A percentile compares a stretch with the other conserved stretches of the same genome.
phyloP scores from a whole-genome alignment of 257 asterid species.

The Cruciata laevipes region DNA sequence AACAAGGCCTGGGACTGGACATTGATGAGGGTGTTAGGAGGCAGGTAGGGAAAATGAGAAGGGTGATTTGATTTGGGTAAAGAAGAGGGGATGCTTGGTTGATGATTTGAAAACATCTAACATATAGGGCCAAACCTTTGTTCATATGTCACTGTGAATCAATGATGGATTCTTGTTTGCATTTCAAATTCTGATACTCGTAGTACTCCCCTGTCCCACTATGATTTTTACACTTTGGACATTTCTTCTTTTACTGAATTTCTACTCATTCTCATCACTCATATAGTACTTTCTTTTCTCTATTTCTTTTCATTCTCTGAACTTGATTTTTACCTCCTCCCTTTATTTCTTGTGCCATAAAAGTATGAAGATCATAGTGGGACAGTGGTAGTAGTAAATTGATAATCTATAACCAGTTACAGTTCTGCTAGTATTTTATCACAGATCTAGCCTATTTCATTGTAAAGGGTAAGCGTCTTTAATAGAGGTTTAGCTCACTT shows the following conservation, averaged over 20 bases:
- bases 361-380: neutral
- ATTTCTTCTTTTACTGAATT: too few relatives aligned
- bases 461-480: neutral
- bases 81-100: constrained; percentile 5
- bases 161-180: too few relatives aligned
- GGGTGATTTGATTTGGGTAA: neutral
- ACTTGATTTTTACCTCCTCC: too few relatives aligned
- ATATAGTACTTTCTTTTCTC: too few relatives aligned
- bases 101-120: neutral
- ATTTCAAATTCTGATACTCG: too few relatives aligned
- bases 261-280: too few relatives aligned
- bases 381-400: neutral
- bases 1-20: neutral
- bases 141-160: too few relatives aligned
- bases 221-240: too few relatives aligned
- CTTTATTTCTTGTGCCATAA: neutral
- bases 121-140: too few relatives aligned
- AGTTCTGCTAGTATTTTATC: neutral
- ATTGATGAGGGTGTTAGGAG: neutral
- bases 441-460: neutral
- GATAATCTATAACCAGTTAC: neutral
- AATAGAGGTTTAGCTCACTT: neutral
- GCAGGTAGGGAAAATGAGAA: neutral
- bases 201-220: too few relatives aligned
- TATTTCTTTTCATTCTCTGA: too few relatives aligned